A percentile compares a stretch with the other conserved stretches of the same genome.
Conservation (phyloP, 2,329 filamentous ascomycete species). For the Paramyrothecium sp. region DNA sequence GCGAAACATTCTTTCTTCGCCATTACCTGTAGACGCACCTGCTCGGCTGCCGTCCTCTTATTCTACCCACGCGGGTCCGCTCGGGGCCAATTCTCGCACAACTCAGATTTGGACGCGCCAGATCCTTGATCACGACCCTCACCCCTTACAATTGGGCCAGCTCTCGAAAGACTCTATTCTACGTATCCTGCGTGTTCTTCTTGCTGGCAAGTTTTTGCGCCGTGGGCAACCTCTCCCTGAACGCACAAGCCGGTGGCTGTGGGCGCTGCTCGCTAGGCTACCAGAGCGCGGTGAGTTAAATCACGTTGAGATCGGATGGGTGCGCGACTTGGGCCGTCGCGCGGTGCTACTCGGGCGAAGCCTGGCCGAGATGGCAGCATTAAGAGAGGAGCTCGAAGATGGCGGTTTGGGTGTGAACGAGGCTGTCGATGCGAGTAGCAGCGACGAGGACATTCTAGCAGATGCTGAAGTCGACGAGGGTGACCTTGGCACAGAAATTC, state of each 20-base stretch:
- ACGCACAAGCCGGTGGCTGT: slow-evolving; percentile 78
- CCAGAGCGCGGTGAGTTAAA: slow-evolving; percentile 73
- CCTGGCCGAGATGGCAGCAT: slow-evolving; percentile 49
- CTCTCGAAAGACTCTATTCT: slow-evolving; percentile 68
- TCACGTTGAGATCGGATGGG: slow-evolving; percentile 70
- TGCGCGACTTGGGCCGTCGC: slow-evolving; percentile 78
- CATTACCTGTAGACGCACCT: slow-evolving; percentile 52
- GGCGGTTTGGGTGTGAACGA: slow-evolving; percentile 41
- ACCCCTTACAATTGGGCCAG: slow-evolving; percentile 57
- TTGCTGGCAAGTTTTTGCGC: slow-evolving; percentile 62
- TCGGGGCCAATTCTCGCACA: slow-evolving; percentile 48
- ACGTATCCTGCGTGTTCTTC: slow-evolving; percentile 64
- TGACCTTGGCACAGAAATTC: slow-evolving; percentile 18
- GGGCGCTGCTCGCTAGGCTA: slow-evolving; percentile 75
- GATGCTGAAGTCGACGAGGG: slow-evolving; percentile 27
- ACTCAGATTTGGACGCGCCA: slow-evolving; percentile 51
- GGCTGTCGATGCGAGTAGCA: slow-evolving; percentile 44
- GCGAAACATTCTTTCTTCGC: slow-evolving; percentile 56
- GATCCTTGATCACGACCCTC: slow-evolving; percentile 53
- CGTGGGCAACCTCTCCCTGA: slow-evolving; percentile 58
- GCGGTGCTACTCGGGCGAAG: slow-evolving; percentile 62
- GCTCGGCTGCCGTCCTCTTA: slow-evolving; percentile 52
- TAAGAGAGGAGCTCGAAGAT: slow-evolving; percentile 41
- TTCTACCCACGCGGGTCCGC: slow-evolving; percentile 53
- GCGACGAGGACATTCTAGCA: slow-evolving; percentile 34